These are phyloP conservation scores for Yarrowia keelungensis DNA, from an alignment of 805 yeast species.

Conservation along the genomic window DNA sequence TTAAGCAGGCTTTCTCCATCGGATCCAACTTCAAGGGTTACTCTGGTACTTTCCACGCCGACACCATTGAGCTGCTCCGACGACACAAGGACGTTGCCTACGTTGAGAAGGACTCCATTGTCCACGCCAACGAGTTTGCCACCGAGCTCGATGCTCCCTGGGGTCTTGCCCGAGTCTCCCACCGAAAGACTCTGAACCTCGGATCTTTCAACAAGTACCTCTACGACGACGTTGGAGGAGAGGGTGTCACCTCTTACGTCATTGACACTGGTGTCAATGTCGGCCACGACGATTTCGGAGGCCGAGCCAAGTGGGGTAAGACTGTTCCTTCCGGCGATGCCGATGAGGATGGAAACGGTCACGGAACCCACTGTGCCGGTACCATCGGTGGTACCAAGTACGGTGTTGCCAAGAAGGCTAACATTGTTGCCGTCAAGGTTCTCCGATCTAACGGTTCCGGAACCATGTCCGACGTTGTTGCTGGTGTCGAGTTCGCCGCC, in stretches of 20 bases:
- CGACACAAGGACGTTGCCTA: conserved; percentile 61
- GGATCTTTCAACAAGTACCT: conserved; percentile 66
- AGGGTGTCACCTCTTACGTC: conserved; percentile 74
- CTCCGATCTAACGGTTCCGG: conserved; percentile 66
- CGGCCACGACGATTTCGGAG: conserved; percentile 63
- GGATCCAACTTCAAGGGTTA: conserved; percentile 72
- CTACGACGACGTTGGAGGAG: conserved; percentile 66
- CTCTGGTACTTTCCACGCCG: conserved; percentile 81
- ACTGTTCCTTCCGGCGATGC: conserved; percentile 59
- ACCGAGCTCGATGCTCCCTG: conserved; percentile 72
- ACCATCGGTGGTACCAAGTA: conserved; percentile 64
- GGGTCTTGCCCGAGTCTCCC: conserved; percentile 76
- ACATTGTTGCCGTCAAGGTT: conserved; percentile 66
- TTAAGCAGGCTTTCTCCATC: conserved; percentile 56
- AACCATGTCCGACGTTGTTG: conserved; percentile 65
- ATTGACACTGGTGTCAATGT: conserved; percentile 77
- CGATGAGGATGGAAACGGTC: conserved; percentile 65
- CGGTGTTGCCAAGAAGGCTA: conserved; percentile 68
- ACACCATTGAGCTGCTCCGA: conserved; percentile 75
- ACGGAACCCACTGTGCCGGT: conserved; percentile 73
- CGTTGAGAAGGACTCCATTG: conserved; percentile 68
- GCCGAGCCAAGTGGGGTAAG: conserved; percentile 67
- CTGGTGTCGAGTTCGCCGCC: conserved; percentile 68
- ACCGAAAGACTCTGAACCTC: conserved; percentile 66
- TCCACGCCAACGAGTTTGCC: conserved; percentile 56